phyloP scores from a whole-genome alignment of 2,329 filamentous ascomycete genomes.

The Drechslerella coelobrocha region DNA sequence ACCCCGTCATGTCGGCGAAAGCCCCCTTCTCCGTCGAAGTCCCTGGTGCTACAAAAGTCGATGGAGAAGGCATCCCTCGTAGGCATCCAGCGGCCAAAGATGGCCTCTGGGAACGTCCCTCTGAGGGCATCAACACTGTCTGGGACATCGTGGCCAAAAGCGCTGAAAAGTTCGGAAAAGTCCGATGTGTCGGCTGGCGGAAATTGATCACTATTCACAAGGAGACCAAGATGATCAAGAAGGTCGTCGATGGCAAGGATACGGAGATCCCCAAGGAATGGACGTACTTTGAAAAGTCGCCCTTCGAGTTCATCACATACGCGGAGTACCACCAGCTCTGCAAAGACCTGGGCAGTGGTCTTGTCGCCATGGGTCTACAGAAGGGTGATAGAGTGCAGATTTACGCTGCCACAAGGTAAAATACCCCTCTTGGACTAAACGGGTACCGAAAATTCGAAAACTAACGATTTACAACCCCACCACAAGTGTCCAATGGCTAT shows the following conservation, averaged over 20 bases:
- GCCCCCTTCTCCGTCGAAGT: conserved; percentile 78
- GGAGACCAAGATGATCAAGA: conserved; percentile 88
- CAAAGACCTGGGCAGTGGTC: conserved; percentile 72
- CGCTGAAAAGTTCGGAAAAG: conserved; percentile 68
- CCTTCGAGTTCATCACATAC: conserved; percentile 78
- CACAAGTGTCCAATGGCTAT: conserved; percentile 81
- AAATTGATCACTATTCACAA: conserved; percentile 77
- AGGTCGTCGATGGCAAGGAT: conserved; percentile 81
- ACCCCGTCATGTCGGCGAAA: conserved; percentile 67
- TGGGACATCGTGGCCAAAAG: conserved; percentile 78
- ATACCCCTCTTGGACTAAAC: background rate
- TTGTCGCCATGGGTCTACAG: conserved; percentile 75
- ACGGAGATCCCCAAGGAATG: conserved; percentile 86
- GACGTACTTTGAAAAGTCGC: conserved; percentile 84
- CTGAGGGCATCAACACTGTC: conserved; percentile 74
- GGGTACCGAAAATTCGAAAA: conserved; percentile 9
- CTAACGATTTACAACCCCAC: conserved; percentile 13
- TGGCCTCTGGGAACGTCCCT: conserved; percentile 70
- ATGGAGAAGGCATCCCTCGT: conserved; percentile 84
- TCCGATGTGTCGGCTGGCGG: conserved; percentile 73
- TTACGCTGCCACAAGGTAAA: conserved; percentile 79
- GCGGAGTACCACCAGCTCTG: conserved; percentile 76
- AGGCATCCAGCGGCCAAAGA: conserved; percentile 75
- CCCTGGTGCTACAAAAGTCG: conserved; percentile 70
- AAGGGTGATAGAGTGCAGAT: conserved; percentile 75